A percentile compares a stretch with the other conserved stretches of the same genome.
Conservation (phyloP, 2,329 filamentous ascomycete species). For the Zymoseptoria brevis region DNA sequence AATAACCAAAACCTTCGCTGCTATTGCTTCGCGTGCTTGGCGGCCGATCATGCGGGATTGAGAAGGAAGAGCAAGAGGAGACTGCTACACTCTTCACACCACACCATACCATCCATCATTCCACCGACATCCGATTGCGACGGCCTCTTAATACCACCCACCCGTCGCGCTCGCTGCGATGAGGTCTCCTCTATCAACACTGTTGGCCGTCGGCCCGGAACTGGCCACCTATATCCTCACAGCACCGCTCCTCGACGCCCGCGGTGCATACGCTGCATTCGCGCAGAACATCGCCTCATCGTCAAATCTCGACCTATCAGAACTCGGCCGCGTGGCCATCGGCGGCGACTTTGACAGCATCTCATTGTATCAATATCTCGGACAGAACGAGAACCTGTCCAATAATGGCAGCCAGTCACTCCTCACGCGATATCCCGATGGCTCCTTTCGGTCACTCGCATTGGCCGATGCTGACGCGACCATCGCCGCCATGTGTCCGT, state of each 20-base stretch:
- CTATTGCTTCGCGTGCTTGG: neutral
- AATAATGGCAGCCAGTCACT: conserved; percentile 76
- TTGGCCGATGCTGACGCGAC: conserved; percentile 72
- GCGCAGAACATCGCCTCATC: conserved; percentile 45
- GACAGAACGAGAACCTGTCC: conserved; percentile 62
- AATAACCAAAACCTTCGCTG: neutral
- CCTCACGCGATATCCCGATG: conserved; percentile 75
- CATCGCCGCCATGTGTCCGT: conserved; percentile 82
- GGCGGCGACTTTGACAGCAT: conserved; percentile 86
- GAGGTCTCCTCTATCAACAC: conserved; percentile 25
- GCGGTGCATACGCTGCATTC: conserved; percentile 13
- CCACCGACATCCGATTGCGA: neutral
- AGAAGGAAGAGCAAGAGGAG: neutral
- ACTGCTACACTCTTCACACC: neutral
- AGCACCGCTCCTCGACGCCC: conserved; percentile 17
- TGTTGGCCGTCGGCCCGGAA: conserved; percentile 30
- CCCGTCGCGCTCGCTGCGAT: conserved; percentile 18
- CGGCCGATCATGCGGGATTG: neutral
- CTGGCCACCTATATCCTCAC: conserved; percentile 27
- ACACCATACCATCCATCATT: conserved; percentile 1
- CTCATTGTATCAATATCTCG: conserved; percentile 78
- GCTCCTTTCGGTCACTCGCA: conserved; percentile 65
- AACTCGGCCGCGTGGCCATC: conserved; percentile 75
- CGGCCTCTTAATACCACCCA: neutral
- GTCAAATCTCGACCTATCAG: conserved; percentile 67